Evolutionary conservation across 2,329 filamentous ascomycete species (phyloP).

Genomic region (Aspergillus vadensis): DNA sequence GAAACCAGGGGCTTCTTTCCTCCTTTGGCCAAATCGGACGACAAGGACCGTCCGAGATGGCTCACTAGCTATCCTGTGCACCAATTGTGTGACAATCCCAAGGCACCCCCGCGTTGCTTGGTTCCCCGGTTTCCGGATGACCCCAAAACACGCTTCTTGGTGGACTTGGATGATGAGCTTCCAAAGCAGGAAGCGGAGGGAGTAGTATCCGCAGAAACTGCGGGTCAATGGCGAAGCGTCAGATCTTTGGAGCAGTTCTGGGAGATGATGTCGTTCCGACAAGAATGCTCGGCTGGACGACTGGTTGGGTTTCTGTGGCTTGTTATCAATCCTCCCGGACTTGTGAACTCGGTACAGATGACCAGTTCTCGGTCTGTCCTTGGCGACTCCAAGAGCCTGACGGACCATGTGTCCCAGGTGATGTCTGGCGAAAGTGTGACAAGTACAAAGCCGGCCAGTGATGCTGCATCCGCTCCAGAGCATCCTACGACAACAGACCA

Average conservation of each 20-base stretch:
- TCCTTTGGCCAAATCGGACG: slow-evolving; percentile 43
- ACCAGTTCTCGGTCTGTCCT: slow-evolving; percentile 26
- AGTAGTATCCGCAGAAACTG: slow-evolving; percentile 47
- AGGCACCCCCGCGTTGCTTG: slow-evolving; percentile 77
- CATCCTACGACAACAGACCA: neutral
- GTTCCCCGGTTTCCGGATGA: slow-evolving; percentile 94
- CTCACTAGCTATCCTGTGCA: slow-evolving; percentile 69
- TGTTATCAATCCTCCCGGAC: slow-evolving; percentile 68
- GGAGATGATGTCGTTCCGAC: slow-evolving; percentile 96
- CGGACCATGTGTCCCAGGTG: neutral
- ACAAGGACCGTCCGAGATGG: slow-evolving; percentile 46
- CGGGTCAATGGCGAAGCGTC: slow-evolving; percentile 79
- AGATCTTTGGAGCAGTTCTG: slow-evolving; percentile 88
- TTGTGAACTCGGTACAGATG: slow-evolving; percentile 40
- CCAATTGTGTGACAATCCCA: slow-evolving; percentile 68
- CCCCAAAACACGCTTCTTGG: slow-evolving; percentile 85
- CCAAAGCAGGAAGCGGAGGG: slow-evolving; percentile 39
- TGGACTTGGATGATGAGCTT: slow-evolving; percentile 84
- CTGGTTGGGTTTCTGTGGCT: slow-evolving; percentile 95
- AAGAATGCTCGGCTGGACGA: slow-evolving; percentile 90
- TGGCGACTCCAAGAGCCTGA: slow-evolving; percentile 9
- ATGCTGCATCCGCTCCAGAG: neutral
- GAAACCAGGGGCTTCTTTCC: slow-evolving; percentile 83
- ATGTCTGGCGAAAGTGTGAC: neutral
- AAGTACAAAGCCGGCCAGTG: neutral